A percentile compares a stretch with the other conserved stretches of the same genome.
Conservation (phyloP, 2,329 filamentous ascomycete genomes). For the Dichotomopilus funicola region DNA sequence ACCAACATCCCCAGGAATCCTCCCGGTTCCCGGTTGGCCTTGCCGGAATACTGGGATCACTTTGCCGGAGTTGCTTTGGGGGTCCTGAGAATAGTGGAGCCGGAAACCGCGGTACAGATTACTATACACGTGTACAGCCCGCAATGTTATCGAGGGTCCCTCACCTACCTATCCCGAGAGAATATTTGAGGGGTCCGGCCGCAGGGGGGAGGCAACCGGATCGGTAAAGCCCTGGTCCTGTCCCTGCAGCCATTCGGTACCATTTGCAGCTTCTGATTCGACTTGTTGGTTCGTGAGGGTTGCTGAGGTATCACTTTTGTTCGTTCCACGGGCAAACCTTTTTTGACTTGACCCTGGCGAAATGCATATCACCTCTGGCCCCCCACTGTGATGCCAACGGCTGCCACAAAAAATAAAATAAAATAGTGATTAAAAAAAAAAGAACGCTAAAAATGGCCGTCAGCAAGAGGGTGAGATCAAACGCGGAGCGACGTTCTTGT, state of each 20-base stretch:
- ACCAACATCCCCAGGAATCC: neutral
- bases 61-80: slow-evolving; percentile 9
- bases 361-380: neutral
- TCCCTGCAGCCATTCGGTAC: slow-evolving; percentile 14
- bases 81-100: neutral
- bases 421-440: no score
- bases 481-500: no score
- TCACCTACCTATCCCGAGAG: neutral
- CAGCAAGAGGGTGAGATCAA: no score
- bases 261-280: slow-evolving; percentile 7
- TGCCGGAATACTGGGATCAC: slow-evolving; percentile 3
- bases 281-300: neutral
- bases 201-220: slow-evolving; percentile 6
- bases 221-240: slow-evolving; percentile 9
- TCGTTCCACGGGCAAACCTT: no score
- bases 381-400: neutral
- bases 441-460: no score
- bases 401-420: neutral
- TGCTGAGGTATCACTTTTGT: no score
- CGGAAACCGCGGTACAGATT: neutral
- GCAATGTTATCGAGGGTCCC: no score
- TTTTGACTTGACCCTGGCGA: no score
- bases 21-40: slow-evolving; percentile 8
- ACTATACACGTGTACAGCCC: no score
- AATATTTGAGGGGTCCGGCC: neutral